phyloP scores from a whole-genome alignment of 441 rosid species.

The Erodium chrysanthum region DNA sequence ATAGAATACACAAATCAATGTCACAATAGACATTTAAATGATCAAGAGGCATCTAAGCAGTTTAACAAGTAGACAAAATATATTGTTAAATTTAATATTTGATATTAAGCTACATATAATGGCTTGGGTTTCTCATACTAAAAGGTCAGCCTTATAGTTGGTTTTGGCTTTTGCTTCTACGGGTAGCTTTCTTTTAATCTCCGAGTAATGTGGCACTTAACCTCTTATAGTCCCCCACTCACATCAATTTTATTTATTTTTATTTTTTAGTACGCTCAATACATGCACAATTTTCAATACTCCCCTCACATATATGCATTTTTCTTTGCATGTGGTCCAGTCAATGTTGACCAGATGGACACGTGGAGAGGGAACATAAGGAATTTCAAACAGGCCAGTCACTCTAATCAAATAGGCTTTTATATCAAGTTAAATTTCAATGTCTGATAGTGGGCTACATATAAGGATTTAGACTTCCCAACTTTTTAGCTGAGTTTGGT shows the following conservation, averaged over 20 bases:
- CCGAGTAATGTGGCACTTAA: not conserved
- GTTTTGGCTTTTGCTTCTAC: not conserved
- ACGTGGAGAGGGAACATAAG: not conserved
- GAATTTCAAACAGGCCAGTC: not conserved
- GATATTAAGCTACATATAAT: not conserved
- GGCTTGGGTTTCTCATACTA: not conserved
- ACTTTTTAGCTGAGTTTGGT: not conserved
- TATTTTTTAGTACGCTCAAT: not conserved
- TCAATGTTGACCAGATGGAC: not conserved
- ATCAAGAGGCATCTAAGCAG: conserved; percentile 35
- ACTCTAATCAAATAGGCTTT: not conserved
- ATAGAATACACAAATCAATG: not conserved
- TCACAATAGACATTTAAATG: conserved; percentile 15
- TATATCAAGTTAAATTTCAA: not conserved
- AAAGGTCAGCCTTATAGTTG: not conserved
- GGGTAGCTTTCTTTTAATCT: not conserved
- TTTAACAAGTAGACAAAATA: not conserved
- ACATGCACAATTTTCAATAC: not conserved
- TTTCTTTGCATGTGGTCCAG: not conserved
- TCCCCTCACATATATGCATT: not conserved
- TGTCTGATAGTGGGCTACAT: not conserved
- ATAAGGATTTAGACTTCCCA: not conserved
- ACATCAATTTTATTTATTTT: not conserved
- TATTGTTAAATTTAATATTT: not conserved
- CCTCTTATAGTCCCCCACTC: not conserved